Base-by-base conservation (phyloP, 805 yeast genomes). In the Monosporozyma unispora region DNA sequence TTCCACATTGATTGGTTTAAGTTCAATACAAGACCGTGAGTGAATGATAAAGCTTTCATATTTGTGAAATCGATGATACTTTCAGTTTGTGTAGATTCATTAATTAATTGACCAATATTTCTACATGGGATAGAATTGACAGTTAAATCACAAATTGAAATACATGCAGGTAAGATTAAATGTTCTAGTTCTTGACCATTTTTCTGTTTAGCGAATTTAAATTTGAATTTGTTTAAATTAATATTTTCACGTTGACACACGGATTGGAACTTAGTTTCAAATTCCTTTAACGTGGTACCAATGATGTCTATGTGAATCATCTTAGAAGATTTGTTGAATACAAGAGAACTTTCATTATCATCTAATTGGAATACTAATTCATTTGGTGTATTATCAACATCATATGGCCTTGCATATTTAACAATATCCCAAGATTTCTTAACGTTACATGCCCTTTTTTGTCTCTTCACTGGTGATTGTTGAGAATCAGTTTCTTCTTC, bases 341-440 rank as follows among this genome's bases (percentile, higher is more conserved):
- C 52, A 29, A 58, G 43, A 51, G 58, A 33, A 57, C 57, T 48
- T 57, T 68, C 52, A 54, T 52, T 51, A 1, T 65, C 53, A 46
- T 61, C 65, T 8, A 71, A 52, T 53, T 78, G 79, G 19, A 77
- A 49, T 0, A 76, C 54, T 48, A 78, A 55, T 14, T 63, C 69
- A 18, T 77, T 55, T 35, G 52, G 45, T 44, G 16, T 38, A 6
- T 47, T 57, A 54, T 77, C 80, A 3, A 70, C 67, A 54, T 19
- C 18, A 16, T 56, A 74, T 2, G 79, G 79, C 35, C 82, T 64
- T 19, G 68, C 64, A 58, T 73, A 78, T 48, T 58, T 60, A 1
- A 70, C 55, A 21, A 50, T 43, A 31, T 31, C 45, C 57, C 49
- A 57, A 0, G 50, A 14, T 8, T 40, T 25, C 6, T 40, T 40